Percentiles rank a stretch among this genome's conserved stretches.
Conservation (phyloP, 2,329 filamentous ascomycete species). For the Talaromyces rugulosus region DNA sequence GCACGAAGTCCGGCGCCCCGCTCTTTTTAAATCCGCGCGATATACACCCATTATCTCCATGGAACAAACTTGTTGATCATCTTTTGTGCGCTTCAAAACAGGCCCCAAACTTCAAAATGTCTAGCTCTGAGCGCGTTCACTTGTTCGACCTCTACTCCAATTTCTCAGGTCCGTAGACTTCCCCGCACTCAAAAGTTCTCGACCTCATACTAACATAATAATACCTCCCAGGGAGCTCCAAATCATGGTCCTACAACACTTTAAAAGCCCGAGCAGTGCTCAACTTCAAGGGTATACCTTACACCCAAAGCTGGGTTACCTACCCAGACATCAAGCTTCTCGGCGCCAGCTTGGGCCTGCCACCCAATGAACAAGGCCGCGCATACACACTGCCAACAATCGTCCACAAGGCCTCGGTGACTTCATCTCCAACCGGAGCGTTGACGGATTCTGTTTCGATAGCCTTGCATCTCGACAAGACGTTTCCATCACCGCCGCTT, state of each 20-base stretch:
- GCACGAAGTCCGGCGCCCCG: not conserved
- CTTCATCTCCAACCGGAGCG: not conserved
- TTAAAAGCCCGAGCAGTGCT: conserved; percentile 6
- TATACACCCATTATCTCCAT: not conserved
- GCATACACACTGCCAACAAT: not conserved
- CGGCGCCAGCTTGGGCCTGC: not conserved
- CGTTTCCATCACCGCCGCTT: not conserved
- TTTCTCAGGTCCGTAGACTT: not conserved
- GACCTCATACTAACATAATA: not conserved
- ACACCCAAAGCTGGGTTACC: conserved; percentile 7
- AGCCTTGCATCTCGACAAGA: not conserved
- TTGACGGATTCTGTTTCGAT: not conserved
- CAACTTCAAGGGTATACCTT: conserved; percentile 10
- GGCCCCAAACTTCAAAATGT: not conserved
- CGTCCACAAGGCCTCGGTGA: not conserved
- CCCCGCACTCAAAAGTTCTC: not conserved
- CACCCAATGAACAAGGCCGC: not conserved
- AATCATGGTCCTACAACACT: conserved; percentile 12
- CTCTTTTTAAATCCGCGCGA: not conserved
- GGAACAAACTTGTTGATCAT: not conserved
- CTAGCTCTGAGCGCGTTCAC: not conserved
- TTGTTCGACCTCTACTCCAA: not conserved
- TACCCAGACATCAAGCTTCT: conserved; percentile 7
- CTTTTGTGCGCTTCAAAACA: not conserved
- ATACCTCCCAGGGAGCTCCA: conserved; percentile 1